Conservation (phyloP, 2,329 filamentous ascomycete species). For the Diaporthe vexans region DNA sequence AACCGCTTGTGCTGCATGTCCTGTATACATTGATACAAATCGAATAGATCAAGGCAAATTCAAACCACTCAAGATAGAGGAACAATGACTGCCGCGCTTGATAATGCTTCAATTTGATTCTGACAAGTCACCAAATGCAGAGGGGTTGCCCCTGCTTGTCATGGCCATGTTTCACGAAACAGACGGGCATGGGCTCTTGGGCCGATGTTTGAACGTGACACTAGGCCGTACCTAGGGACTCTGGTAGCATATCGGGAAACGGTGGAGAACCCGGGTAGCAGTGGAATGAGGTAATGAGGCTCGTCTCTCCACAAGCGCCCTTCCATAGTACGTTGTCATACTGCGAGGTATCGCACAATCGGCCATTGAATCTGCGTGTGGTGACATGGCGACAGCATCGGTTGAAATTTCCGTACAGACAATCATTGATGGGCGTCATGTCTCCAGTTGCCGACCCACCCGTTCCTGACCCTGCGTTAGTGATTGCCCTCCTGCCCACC, state of each 20-base stretch:
- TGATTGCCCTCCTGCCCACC: conserved; percentile 2
- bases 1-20: not conserved
- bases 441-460: conserved; percentile 18
- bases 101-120: not conserved
- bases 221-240: not conserved
- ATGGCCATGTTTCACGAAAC: conserved; percentile 32
- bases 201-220: conserved; percentile 7
- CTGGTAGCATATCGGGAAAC: not conserved
- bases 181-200: not conserved
- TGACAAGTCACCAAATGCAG: conserved; percentile 5
- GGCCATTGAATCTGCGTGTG: not conserved
- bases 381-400: conserved; percentile 11
- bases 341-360: not conserved
- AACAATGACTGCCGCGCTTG: not conserved
- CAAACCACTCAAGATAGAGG: not conserved
- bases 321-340: not conserved
- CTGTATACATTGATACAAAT: not conserved
- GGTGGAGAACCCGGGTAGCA: not conserved
- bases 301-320: not conserved
- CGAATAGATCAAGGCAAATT: not conserved
- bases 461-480: conserved; percentile 29
- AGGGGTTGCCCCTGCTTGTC: conserved; percentile 21
- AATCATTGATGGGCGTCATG: not conserved
- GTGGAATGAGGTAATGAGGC: not conserved
- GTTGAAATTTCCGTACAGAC: not conserved